phyloP scores from a whole-genome alignment of 257 asterid species.

The Phtheirospermum japonicum region DNA sequence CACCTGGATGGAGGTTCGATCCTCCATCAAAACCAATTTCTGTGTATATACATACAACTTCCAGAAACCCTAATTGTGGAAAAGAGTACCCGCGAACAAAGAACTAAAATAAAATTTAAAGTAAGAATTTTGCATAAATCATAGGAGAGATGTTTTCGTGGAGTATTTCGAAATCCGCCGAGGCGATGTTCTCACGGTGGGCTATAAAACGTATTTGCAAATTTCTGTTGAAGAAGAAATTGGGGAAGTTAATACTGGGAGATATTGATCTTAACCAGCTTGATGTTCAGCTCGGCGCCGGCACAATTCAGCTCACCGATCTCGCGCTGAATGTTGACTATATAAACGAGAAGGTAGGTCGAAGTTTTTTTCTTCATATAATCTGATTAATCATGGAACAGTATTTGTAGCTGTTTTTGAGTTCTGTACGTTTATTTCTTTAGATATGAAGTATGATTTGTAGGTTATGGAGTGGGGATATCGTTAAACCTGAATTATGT shows the following conservation, averaged over 20 bases:
- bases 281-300: conserved; percentile 96
- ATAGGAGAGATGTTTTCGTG: conserved; percentile 68
- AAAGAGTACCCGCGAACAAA: background rate
- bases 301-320: conserved; percentile 89
- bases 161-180: conserved; percentile 89
- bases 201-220: conserved; percentile 86
- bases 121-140: background rate
- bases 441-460: background rate
- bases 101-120: background rate
- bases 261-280: conserved; percentile 97
- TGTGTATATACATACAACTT: conserved; percentile 4
- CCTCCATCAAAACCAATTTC: conserved; percentile 44
- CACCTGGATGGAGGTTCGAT: conserved; percentile 54
- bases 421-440: too few species aligned
- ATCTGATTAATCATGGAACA: too few species aligned
- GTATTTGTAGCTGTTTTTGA: background rate
- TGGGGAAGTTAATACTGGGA: conserved; percentile 88
- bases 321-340: conserved; percentile 91
- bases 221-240: conserved; percentile 85
- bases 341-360: conserved; percentile 74
- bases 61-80: conserved; percentile 28
- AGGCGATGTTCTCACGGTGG: conserved; percentile 98
- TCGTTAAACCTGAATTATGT: conserved; percentile 22
- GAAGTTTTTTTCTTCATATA: too few species aligned
- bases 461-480: conserved; percentile 11